A percentile compares a stretch with the other conserved stretches of the same genome.
Evolutionary conservation across 305 asterid species (phyloP).

Genomic region (Rubia occidens): DNA sequence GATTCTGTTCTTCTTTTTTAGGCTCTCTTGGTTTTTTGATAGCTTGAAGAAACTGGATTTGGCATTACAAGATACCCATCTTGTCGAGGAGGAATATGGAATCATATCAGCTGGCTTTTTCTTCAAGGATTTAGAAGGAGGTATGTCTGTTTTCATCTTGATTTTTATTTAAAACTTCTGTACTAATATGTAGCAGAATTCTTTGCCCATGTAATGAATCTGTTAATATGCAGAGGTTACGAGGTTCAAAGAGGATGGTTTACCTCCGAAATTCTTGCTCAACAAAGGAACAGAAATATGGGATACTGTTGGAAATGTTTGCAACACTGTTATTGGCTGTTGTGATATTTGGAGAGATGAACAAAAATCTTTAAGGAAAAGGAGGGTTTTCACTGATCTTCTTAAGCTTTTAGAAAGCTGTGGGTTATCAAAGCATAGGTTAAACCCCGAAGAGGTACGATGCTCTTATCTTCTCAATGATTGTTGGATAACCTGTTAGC

Average conservation of each 20-base stretch:
- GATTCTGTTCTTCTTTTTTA: slow-evolving; percentile 20
- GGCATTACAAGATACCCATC: slow-evolving; percentile 19
- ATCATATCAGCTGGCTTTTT: slow-evolving; percentile 21
- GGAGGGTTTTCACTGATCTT: slow-evolving; percentile 64
- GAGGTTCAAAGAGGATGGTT: slow-evolving; percentile 25
- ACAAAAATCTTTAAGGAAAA: slow-evolving; percentile 46
- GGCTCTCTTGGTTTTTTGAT: slow-evolving; percentile 47
- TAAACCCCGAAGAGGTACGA: slow-evolving; percentile 45
- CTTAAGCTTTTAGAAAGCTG: slow-evolving; percentile 58
- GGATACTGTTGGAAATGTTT: slow-evolving; percentile 41
- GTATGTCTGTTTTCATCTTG: slow-evolving; percentile 1
- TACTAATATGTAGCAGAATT: not conserved
- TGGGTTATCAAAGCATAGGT: slow-evolving; percentile 71
- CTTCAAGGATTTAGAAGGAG: slow-evolving; percentile 24
- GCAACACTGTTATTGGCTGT: slow-evolving; percentile 39
- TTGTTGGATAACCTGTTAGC: not conserved
- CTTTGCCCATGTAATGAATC: slow-evolving; percentile 1
- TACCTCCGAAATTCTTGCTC: slow-evolving; percentile 32
- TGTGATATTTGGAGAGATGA: slow-evolving; percentile 67
- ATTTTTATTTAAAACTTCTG: not conserved
- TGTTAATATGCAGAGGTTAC: slow-evolving; percentile 36
- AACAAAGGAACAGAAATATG: slow-evolving; percentile 37
- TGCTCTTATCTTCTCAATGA: slow-evolving; percentile 4
- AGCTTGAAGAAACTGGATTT: slow-evolving; percentile 48
- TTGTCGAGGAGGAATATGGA: slow-evolving; percentile 21